Conservation (phyloP, 768 basidiomycete species). For the Nidula microcarpa region DNA sequence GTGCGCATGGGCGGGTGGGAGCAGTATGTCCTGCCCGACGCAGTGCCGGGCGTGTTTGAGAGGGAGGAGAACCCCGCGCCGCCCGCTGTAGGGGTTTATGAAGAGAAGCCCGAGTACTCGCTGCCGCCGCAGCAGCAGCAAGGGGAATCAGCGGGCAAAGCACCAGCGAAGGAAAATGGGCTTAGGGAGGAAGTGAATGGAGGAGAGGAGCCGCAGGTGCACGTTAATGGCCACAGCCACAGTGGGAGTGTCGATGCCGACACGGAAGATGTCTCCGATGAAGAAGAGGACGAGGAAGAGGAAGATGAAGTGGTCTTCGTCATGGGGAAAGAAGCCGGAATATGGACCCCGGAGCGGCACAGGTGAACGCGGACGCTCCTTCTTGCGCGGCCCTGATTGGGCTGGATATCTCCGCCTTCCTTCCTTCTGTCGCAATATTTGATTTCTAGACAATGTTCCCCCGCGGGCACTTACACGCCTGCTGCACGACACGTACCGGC, state of each 20-base stretch:
- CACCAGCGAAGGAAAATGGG: not conserved
- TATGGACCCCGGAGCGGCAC: conserved; percentile 26
- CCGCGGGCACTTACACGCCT: too few relatives aligned
- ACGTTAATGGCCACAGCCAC: not conserved
- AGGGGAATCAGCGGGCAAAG: not conserved
- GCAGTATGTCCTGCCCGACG: conserved; percentile 59
- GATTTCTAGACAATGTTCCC: too few relatives aligned
- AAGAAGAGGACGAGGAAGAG: conserved; percentile 53
- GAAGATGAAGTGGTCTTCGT: conserved; percentile 81
- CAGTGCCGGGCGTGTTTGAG: conserved; percentile 44
- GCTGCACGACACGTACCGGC: too few relatives aligned
- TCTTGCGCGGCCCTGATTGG: too few relatives aligned
- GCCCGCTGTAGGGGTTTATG: too few relatives aligned
- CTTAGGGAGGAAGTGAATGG: not conserved
- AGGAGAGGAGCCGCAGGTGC: not conserved
- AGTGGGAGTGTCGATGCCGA: not conserved
- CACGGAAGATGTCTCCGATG: conserved; percentile 40
- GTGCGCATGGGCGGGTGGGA: conserved; percentile 74
- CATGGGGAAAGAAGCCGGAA: conserved; percentile 45
- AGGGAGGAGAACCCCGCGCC: conserved; percentile 8
- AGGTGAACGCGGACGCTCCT: not conserved
- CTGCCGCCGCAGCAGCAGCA: not conserved
- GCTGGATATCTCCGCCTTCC: too few relatives aligned
- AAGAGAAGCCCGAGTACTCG: not conserved
- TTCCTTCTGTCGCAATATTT: too few relatives aligned